Evolutionary conservation across 164 flowering plant genomes (phyloP), one percentile per base, ranked within the genome.

Genomic region (Liriodendron chinense): DNA sequence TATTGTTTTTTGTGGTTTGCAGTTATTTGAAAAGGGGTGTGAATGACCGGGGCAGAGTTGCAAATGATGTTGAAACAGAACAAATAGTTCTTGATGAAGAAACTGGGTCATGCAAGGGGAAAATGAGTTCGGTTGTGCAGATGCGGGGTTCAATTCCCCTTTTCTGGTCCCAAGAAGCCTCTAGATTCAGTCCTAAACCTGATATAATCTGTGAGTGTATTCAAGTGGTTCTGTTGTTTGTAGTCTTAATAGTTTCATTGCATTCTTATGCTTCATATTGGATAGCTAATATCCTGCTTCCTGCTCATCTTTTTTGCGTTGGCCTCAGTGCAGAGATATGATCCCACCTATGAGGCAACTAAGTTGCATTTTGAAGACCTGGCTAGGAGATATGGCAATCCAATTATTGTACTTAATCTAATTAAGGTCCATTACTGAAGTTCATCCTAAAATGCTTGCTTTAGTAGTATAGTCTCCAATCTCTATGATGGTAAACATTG

Each of bases 71-170:
- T 83, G 99, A 96, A 78, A 96, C 99, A 72, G 99, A 96, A 79
- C 99, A 96, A 80, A 87, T 96, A 78, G 87, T 96, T 62, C 90
- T 96, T 78, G 96, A 94, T 80, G 99, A 96, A 81, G 98, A 89
- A 84, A 90, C 94, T 82, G 99, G 99, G 64, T 88, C 88, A 22
- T 84, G 87, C 86, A 91, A 90, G 77, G 99, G 99, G 64, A 90
- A 86, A 82, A 96, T 96, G 99, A 96, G 95, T 85, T 94, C 99
- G 71, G 91, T 92, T 78, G 97, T 94, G 71, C 99, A 96, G 81
- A 94, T 94, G 98, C 88, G 98, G 69, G 99, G 99, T 73, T 96
- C 98, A 74, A 96, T 96, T 78, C 99, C 99, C 4, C 98, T 96
- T 65, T 96, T 96, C 75, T 96, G 99, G 99, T 96, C 99, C 3